These are phyloP conservation scores for Spiromastix sp. DNA, from an alignment of 2,329 filamentous ascomycete genomes.

Conservation along the genomic window DNA sequence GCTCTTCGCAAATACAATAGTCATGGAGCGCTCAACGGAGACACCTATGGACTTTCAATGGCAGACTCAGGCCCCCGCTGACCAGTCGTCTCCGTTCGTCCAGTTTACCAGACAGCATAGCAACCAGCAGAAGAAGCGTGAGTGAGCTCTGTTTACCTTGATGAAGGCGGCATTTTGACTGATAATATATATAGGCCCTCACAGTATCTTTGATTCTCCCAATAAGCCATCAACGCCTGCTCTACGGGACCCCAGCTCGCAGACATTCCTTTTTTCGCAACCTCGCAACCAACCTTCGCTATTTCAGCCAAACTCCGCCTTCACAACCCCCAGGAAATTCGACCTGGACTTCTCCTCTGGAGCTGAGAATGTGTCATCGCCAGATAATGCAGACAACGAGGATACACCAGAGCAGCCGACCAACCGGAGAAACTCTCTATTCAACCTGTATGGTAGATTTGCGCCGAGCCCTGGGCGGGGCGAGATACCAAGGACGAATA, in stretches of 20 bases:
- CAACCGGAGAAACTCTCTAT: constrained; percentile 29
- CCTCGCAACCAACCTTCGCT: constrained; percentile 21
- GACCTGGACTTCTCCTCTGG: constrained; percentile 39
- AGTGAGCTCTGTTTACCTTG: constrained; percentile 11
- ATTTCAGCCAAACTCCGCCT: constrained; percentile 34
- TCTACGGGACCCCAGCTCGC: constrained; percentile 39
- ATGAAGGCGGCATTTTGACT: constrained; percentile 1
- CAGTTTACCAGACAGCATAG: constrained; percentile 36
- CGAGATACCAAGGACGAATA: constrained; percentile 46
- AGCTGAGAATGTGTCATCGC: constrained; percentile 36
- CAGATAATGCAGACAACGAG: constrained; percentile 37
- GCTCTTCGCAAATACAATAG: constrained; percentile 11
- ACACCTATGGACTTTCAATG: constrained; percentile 44
- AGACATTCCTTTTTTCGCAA: constrained; percentile 41
- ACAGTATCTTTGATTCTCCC: constrained; percentile 35
- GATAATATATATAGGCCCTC: constrained; percentile 22
- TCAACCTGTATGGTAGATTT: constrained; percentile 33
- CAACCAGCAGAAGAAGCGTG: constrained; percentile 33
- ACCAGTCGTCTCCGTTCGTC: constrained; percentile 37
- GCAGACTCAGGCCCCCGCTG: constrained; percentile 35
- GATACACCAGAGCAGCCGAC: constrained; percentile 35
- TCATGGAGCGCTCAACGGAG: constrained; percentile 32
- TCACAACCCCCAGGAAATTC: constrained; percentile 40
- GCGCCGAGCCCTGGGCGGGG: constrained; percentile 51
- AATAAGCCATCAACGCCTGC: constrained; percentile 38